Evolutionary conservation across 768 basidiomycete genomes (phyloP).

Genomic region (Agrocybe pediades): DNA sequence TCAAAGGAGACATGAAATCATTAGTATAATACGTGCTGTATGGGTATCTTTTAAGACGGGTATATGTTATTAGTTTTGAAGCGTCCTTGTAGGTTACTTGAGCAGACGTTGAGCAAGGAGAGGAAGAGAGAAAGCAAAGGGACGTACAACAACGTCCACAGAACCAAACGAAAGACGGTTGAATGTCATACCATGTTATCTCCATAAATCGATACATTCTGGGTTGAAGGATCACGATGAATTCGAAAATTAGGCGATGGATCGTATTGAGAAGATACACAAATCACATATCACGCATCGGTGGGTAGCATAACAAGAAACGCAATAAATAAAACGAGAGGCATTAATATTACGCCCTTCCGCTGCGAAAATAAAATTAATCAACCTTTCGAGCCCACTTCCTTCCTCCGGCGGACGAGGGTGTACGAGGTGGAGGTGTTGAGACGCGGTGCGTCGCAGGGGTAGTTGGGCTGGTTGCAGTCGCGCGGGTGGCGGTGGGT

Average conservation of each 20-base stretch:
- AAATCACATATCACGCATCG: neutral
- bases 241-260: neutral
- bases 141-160: too few relatives aligned
- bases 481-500: conserved; percentile 11
- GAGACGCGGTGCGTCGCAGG: conserved; percentile 38
- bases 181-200: neutral
- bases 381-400: conserved; percentile 80
- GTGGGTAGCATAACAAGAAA: neutral
- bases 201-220: neutral
- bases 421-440: conserved; percentile 42
- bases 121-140: too few relatives aligned
- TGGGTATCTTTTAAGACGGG: too few relatives aligned
- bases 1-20: too few relatives aligned
- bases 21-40: too few relatives aligned
- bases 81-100: too few relatives aligned
- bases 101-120: too few relatives aligned
- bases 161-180: neutral
- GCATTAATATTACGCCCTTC: neutral
- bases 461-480: neutral
- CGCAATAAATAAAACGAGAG: neutral
- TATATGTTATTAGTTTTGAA: too few relatives aligned
- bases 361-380: conserved; percentile 31
- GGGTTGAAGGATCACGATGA: neutral
- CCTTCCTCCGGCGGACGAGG: conserved; percentile 53
- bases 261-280: neutral